Base-by-base conservation (phyloP, 805 yeast genomes). In the Sungouiella thailandica region DNA sequence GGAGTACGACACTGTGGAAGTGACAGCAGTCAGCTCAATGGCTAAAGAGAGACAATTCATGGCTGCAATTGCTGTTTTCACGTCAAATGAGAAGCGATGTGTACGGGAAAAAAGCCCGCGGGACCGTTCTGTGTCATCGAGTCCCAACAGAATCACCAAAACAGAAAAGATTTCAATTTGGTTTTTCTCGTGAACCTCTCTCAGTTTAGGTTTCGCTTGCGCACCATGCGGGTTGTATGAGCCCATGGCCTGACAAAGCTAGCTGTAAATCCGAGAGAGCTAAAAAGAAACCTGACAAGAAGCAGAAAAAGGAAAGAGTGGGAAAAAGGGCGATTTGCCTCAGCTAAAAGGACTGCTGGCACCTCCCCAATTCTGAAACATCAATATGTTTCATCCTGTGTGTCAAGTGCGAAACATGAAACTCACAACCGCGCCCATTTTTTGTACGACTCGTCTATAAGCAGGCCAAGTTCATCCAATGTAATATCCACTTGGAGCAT, bases 141-240 rank as follows among this genome's bases (percentile, higher is more conserved):
- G 49, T 2, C 54, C 35, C 28, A 82, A 58, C 22, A 62, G 55
- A 26, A 60, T 58, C 0, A 75, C 32, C 44, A 73, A 41, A 19
- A 78, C 57, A 1, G 85, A 68, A 50, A 59, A 86, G 0, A 83
- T 71, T 22, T 74, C 75, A 41, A 75, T 75, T 28, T 83, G 45
- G 46, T 83, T 88, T 28, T 70, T 68, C 30, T 64, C 70, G 46
- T 65, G 72, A 17, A 19, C 9, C 22, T 19, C 22, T n/a, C n/a
- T n/a, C n/a, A n/a, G n/a, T n/a, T n/a, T n/a, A n/a, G n/a, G n/a
- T n/a, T n/a, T n/a, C n/a, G n/a, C n/a, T n/a, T n/a, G n/a, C n/a
- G n/a, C n/a, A n/a, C n/a, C n/a, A n/a, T n/a, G n/a, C n/a, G n/a
- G n/a, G n/a, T n/a, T n/a, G n/a, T n/a, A n/a, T n/a, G n/a, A n/a